A percentile compares a stretch with the other conserved stretches of the same genome.
These are phyloP conservation scores for Termitomyces sp. DNA, from an alignment of 768 basidiomycete species.

Conservation along the genomic window DNA sequence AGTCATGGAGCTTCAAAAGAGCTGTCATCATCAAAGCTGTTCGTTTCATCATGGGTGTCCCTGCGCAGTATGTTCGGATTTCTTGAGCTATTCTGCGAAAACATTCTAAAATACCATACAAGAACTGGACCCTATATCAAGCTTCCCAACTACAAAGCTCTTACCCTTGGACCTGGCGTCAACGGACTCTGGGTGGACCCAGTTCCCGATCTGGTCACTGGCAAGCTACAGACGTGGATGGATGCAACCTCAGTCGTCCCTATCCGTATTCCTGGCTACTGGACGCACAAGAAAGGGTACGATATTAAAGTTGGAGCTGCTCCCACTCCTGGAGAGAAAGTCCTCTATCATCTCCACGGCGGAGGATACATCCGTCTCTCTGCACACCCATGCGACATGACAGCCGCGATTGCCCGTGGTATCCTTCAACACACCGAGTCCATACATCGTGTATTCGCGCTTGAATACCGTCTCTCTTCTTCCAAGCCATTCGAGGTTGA, in stretches of 20 bases:
- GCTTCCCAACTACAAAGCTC: constrained; percentile 33
- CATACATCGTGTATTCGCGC: constrained; percentile 44
- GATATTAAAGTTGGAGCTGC: constrained; percentile 28
- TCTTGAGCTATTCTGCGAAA: background rate
- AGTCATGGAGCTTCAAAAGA: constrained; percentile 40
- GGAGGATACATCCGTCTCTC: constrained; percentile 51
- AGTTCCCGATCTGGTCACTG: constrained; percentile 35
- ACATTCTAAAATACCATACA: background rate
- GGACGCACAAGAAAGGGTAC: constrained; percentile 40
- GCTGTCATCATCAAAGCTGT: constrained; percentile 29
- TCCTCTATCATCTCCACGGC: constrained; percentile 60
- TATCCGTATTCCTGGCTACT: constrained; percentile 51
- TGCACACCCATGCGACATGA: constrained; percentile 48
- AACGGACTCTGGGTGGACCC: constrained; percentile 47
- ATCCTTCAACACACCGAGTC: constrained; percentile 39
- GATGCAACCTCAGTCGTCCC: constrained; percentile 32
- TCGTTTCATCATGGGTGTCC: constrained; percentile 22
- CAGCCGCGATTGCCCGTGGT: constrained; percentile 39
- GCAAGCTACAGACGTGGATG: constrained; percentile 37
- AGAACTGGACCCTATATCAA: constrained; percentile 30
- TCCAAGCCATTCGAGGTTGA: constrained; percentile 31
- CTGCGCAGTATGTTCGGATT: constrained; percentile 20
- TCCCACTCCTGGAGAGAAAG: constrained; percentile 46
- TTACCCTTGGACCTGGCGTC: constrained; percentile 32
- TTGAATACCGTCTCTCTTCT: constrained; percentile 71